Conservation (phyloP, 441 rosid genomes). For the Kokia cookei region DNA sequence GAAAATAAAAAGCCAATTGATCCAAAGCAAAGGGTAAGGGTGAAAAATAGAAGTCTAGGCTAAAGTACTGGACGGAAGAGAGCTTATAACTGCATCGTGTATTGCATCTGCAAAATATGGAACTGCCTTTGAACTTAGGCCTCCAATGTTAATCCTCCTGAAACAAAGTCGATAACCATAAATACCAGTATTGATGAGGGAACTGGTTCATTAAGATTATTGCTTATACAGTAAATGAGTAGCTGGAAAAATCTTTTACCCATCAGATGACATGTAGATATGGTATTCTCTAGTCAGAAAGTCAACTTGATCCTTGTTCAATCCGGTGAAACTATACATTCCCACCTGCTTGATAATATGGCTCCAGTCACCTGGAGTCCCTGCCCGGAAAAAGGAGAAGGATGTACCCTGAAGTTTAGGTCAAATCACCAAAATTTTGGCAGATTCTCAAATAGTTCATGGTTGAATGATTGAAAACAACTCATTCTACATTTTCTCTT, state of each 20-base stretch:
- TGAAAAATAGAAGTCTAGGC: neutral
- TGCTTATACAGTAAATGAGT: neutral
- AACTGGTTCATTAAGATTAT: neutral
- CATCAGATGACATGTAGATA: conserved; percentile 91
- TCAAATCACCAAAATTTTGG: neutral
- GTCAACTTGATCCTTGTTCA: conserved; percentile 67
- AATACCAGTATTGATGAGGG: neutral
- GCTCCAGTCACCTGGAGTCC: conserved; percentile 98
- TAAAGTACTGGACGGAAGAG: neutral
- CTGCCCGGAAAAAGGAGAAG: conserved; percentile 24
- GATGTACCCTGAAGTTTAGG: neutral
- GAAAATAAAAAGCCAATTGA: neutral
- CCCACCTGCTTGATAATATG: conserved; percentile 92
- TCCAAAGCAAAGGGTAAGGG: neutral
- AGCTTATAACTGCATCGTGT: conserved; percentile 59
- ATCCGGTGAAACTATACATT: conserved; percentile 93
- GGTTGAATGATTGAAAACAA: neutral
- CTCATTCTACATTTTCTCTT: neutral
- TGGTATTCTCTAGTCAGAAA: conserved; percentile 86
- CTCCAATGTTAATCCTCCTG: conserved; percentile 99
- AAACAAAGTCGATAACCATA: conserved; percentile 1
- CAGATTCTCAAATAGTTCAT: neutral
- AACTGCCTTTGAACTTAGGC: conserved; percentile 76
- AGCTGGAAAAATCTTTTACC: conserved; percentile 34
- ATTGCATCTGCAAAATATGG: conserved; percentile 84